Conservation (phyloP, 2,329 filamentous ascomycete genomes). For the Paraphoma chrysanthemicola region DNA sequence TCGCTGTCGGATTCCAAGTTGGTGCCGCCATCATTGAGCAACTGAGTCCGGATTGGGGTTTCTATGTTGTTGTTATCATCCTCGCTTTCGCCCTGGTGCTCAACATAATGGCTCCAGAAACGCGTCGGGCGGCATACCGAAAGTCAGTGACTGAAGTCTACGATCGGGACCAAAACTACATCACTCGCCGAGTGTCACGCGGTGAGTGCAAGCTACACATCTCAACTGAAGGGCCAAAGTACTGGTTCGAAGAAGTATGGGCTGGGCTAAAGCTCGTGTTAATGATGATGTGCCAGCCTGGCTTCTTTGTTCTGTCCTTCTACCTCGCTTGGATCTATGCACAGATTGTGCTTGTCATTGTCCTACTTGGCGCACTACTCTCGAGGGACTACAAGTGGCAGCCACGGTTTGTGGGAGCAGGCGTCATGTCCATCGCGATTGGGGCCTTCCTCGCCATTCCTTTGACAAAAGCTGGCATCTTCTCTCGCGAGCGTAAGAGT, state of each 20-base stretch:
- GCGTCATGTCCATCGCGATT: slow-evolving; percentile 70
- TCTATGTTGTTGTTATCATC: slow-evolving; percentile 75
- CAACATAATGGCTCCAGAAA: slow-evolving; percentile 75
- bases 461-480: slow-evolving; percentile 73
- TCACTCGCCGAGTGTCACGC: slow-evolving; percentile 64
- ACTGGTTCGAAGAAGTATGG: slow-evolving; percentile 79
- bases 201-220: slow-evolving; percentile 82
- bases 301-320: slow-evolving; percentile 74
- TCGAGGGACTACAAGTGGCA: slow-evolving; percentile 71
- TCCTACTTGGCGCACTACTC: slow-evolving; percentile 73
- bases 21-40: slow-evolving; percentile 72
- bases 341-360: slow-evolving; percentile 74
- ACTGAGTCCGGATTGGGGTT: slow-evolving; percentile 73
- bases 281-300: slow-evolving; percentile 76
- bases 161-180: slow-evolving; percentile 54
- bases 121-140: slow-evolving; percentile 72
- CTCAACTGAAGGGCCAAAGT: slow-evolving; percentile 72
- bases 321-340: slow-evolving; percentile 82
- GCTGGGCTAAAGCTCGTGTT: slow-evolving; percentile 71
- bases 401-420: slow-evolving; percentile 71
- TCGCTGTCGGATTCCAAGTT: slow-evolving; percentile 74
- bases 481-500: slow-evolving; percentile 69
- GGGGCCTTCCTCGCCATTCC: slow-evolving; percentile 75
- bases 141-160: slow-evolving; percentile 69
- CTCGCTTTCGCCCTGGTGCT: slow-evolving; percentile 70